Evolutionary conservation across 1,139 yeast species (phyloP).

Genomic region (Candida labiduridarum): DNA sequence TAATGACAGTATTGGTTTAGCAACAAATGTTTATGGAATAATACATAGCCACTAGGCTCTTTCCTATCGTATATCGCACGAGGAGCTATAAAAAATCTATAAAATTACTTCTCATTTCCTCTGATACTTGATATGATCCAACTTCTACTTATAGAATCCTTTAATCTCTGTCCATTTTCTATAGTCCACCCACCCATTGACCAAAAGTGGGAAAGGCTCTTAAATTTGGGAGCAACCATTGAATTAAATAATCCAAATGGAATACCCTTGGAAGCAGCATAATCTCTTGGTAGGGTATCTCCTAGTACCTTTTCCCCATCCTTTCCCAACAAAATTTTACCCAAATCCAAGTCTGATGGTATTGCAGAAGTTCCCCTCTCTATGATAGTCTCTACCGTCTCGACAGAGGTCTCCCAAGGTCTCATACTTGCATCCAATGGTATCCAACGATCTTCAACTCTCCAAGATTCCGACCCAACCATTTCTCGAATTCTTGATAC

Average conservation of each 20-base stretch:
- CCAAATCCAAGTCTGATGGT: background rate
- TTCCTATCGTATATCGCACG: background rate
- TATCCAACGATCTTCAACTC: conserved; percentile 50
- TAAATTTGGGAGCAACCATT: conserved; percentile 50
- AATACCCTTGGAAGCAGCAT: conserved; percentile 23
- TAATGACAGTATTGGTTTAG: conserved; percentile 49
- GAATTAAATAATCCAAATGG: conserved; percentile 34
- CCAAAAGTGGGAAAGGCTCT: conserved; percentile 59
- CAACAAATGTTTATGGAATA: too few relatives aligned
- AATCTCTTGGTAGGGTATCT: conserved; percentile 28
- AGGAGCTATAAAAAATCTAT: background rate
- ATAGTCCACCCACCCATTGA: conserved; percentile 61
- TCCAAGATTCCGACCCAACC: conserved; percentile 61
- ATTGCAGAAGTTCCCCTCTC: background rate
- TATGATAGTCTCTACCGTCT: background rate
- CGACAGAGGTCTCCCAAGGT: conserved; percentile 54
- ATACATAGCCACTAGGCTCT: background rate
- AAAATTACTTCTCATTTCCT: conserved; percentile 1
- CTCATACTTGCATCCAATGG: conserved; percentile 57
- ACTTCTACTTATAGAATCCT: conserved; percentile 52
- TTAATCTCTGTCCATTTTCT: conserved; percentile 47
- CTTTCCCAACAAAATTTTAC: conserved; percentile 9
- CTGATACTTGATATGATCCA: conserved; percentile 24
- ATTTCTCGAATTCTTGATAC: conserved; percentile 69
- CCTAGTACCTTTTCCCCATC: conserved; percentile 16